Evolutionary conservation across 805 yeast genomes (phyloP).

Genomic region (Starmerella cellae): DNA sequence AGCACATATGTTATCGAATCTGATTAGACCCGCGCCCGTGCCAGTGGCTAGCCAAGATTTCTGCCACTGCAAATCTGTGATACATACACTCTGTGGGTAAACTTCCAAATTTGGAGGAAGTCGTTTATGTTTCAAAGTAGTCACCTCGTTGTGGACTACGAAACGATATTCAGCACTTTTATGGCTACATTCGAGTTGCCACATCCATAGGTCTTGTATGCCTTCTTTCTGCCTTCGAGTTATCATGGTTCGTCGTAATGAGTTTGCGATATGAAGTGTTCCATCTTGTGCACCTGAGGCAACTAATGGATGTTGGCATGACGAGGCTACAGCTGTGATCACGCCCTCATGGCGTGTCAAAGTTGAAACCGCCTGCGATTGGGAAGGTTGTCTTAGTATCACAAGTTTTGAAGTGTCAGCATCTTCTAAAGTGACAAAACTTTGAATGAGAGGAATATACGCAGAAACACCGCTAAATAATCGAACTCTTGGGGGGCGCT

Average conservation of each 20-base stretch:
- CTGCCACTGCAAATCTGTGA: conserved; percentile 47
- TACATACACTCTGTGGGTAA: conserved; percentile 37
- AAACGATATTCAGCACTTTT: conserved; percentile 31
- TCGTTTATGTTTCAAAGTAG: conserved; percentile 24
- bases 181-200: conserved; percentile 32
- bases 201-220: conserved; percentile 21
- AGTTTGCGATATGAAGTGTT: conserved; percentile 31
- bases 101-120: conserved; percentile 22
- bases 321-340: conserved; percentile 31
- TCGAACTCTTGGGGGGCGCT: conserved; percentile 6
- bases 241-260: conserved; percentile 26
- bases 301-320: conserved; percentile 36
- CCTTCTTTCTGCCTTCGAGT: conserved; percentile 20
- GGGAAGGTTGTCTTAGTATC: conserved; percentile 28
- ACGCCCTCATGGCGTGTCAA: conserved; percentile 33
- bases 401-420: conserved; percentile 28
- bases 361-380: conserved; percentile 24
- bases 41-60: conserved; percentile 45
- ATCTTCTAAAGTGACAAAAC: conserved; percentile 35
- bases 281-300: conserved; percentile 43
- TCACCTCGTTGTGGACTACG: conserved; percentile 32
- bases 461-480: conserved; percentile 14
- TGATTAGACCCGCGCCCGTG: conserved; percentile 37
- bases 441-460: conserved; percentile 20
- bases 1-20: conserved; percentile 26